Percentiles rank a stretch among this genome's conserved stretches.
Conservation (phyloP, 1,284 basidiomycete species). For the Heterobasidion occidentale region DNA sequence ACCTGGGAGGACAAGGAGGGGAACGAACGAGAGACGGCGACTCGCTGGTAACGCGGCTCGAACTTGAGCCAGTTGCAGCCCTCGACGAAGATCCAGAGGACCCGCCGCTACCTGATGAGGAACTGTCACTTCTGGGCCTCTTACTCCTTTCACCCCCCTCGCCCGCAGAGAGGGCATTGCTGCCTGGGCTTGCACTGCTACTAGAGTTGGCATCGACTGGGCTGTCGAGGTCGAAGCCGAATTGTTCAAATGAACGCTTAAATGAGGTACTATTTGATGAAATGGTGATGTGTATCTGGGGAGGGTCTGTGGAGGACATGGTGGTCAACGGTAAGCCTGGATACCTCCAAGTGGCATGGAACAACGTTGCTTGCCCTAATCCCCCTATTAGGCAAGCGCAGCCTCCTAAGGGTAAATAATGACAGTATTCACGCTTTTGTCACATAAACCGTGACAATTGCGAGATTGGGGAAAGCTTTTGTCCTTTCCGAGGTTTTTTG, state of each 20-base stretch:
- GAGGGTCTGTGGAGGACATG: slow-evolving; percentile 22
- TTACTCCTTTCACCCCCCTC: slow-evolving; percentile 1
- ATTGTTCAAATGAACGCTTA: slow-evolving; percentile 50
- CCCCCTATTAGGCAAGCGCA: too few relatives aligned
- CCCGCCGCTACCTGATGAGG: not conserved
- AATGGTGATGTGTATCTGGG: slow-evolving; percentile 37
- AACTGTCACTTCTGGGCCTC: slow-evolving; percentile 1
- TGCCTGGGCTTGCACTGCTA: slow-evolving; percentile 7
- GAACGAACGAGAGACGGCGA: not conserved
- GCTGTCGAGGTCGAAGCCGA: slow-evolving; percentile 42
- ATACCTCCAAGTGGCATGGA: not conserved
- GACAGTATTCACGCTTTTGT: too few relatives aligned
- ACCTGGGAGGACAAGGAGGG: not conserved
- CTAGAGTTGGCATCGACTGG: slow-evolving; percentile 16
- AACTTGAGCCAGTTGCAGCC: not conserved
- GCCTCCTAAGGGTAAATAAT: too few relatives aligned
- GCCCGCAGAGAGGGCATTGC: not conserved
- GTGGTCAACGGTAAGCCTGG: slow-evolving; percentile 8
- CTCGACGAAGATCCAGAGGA: not conserved
- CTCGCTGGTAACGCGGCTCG: not conserved
- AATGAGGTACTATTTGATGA: slow-evolving; percentile 37
- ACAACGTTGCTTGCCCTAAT: too few relatives aligned
- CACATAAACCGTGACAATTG: too few relatives aligned
- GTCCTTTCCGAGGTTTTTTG: too few relatives aligned
- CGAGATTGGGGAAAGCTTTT: too few relatives aligned